Base-by-base conservation (phyloP, 2,329 filamentous ascomycete genomes). In the Ophiostoma pallidulum region DNA sequence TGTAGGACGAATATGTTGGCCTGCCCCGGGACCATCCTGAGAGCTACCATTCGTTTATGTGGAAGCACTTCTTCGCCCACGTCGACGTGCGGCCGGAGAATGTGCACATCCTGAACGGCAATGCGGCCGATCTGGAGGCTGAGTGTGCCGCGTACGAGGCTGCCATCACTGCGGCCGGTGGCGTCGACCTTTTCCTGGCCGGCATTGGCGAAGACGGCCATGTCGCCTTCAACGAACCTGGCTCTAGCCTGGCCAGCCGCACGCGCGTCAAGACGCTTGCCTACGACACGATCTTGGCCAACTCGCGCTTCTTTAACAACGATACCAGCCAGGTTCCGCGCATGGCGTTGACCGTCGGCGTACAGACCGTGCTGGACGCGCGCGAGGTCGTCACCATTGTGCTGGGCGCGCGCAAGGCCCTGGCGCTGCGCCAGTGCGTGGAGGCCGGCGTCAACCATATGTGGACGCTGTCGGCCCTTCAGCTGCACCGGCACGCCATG, bases 31-130 rank as follows among this genome's bases (percentile, higher is more conserved):
- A 84, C 55, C 83, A 88, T 62, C 82, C 83, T 4, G 79, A 86
- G 60, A 84, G 78, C 59, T 88, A 88, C 64, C 83, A 87, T 67
- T 80, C 77, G 58, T 89, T 86, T 70, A 88, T 88, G 84, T 86
- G 85, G 71, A 80, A 79, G 66, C 74, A 87, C 65, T 84, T 88
- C 69, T 88, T 89, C 68, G 80, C 78, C 31, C 82, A 72, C 51
- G 76, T 87, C 56, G 79, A 88, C 60, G 78, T 88, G 53, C 71
- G 75, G 48, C 82, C 83, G 1, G 69, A 72, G 53, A 85, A 70
- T 49, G 77, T 86, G 55, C 78, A 88, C 60, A 84, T 88, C 58
- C 72, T 87, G n/a, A 75, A 86, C 58, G 82, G 83, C 53, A 86
- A 85, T 56, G 82, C 82, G 0, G 64, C 72, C 3, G 77, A 86